Evolutionary conservation across 108 stramenopile genomes (phyloP), one percentile per base, ranked within the genome.

Genomic region (Asterionellopsis glacialis): DNA sequence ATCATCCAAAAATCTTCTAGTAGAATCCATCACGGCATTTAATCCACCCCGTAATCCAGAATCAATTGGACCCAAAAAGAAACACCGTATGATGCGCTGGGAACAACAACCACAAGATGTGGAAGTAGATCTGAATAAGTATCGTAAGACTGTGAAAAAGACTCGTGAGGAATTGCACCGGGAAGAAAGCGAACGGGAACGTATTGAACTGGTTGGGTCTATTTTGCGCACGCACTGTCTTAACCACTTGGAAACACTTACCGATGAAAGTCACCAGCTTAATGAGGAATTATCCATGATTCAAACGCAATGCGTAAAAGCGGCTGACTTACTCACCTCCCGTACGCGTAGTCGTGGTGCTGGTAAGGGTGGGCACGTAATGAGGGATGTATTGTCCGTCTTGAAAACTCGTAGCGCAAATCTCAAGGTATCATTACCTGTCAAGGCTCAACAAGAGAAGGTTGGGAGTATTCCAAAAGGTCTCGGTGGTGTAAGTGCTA

Each of bases 21-120:
- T 94, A 9, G 92, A 88, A 45, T 72, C 78, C 14, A 57, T 84
- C 23, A 80, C 81, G 13, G 79, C 87, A 26, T 90, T 90, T 60
- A 83, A 90, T 65, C 92, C 92, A 14, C 92, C 92, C 10, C 78
- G 87, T 40, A 88, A 84, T 51, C 92, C 89, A n/a, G 88, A 94
- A 61, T 90, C 88, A 0, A 73, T 79, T 21, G 83, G 80, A 0
- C 38, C 73, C 39, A 94, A 94, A 60, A 88, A 88, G 53, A 83
- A 80, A 51, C 81, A 87, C 63, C 72, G 92, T 38, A 66, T 94
- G 74, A 64, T 75, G 42, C 69, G 92, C 51, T 94, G 92, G 92
- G 87, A 94, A 62, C 72, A 69, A 24, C 57, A 84, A 23, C 92
- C 92, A 14, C 59, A 77, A 21, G 89, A 88, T 47, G 77, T 94